Evolutionary conservation across 345 rosid species (phyloP), one percentile per base, ranked within the genome.

Genomic region (Turnera subulata): DNA sequence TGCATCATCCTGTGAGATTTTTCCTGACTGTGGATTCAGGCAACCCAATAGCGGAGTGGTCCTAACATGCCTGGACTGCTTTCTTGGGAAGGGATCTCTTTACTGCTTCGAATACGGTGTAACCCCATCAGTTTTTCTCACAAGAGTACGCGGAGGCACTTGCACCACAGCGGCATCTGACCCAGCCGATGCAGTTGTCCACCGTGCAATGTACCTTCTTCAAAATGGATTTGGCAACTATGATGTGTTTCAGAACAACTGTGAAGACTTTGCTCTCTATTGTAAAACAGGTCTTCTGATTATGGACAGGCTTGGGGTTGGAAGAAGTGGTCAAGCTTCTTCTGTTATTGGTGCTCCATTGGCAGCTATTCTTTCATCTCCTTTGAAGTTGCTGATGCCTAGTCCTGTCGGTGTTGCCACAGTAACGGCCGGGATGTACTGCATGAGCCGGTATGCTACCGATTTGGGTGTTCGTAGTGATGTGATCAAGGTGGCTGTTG

Each of bases 211-310:
- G 96, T 73, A 89, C 74, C 99, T 93, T 61, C 93, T 93, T 53
- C 97, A 93, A 56, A 87, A 87, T 63, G 97, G 97, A n/a, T 93
- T 93, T 53, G 99, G 99, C 23, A 85, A 84, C 67, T 93, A 93
- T 47, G 79, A 93, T 40, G 45, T 89, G 53, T 83, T 93, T 61
- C 81, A 76, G 59, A 93, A 89, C 79, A 93, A 93, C 69, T 93
- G 99, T 11, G 99, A 93, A 78, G 96, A 93, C 62, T 93, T 89
- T 55, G 88, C 99, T 4, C 68, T 93, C 46, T 93, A 93, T 67
- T 93, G 99, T 72, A 93, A 80, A 74, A 85, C 99, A 4, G 99
- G 96, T 3, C 81, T 93, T 56, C 79, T 89, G 55, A 77, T 85
- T 48, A 61, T 78, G 14, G 99, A 93, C 63, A 87, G 61, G 42